Evolutionary conservation across 768 basidiomycete species (phyloP), one percentile per base, ranked within the genome.

Genomic region (Pleurotus tuoliensis): DNA sequence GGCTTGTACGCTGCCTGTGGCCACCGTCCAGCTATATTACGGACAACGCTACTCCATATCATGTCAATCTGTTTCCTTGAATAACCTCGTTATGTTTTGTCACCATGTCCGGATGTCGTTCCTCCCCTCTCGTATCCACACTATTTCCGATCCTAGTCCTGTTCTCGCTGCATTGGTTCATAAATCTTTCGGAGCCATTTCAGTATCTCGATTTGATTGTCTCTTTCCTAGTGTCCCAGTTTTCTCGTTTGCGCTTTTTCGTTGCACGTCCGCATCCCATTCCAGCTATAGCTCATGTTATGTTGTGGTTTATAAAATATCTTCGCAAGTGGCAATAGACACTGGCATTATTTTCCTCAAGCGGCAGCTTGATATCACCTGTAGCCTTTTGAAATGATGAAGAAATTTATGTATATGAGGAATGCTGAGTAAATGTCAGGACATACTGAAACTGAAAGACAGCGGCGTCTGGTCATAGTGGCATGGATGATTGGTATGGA

Each of bases 251-350:
- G 51, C 51, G 51, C 41, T 53, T 15, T 39, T 50, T 40, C 13
- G 12, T 50, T 53, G 51, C 51, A 53, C 22, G 51, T 53, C 37
- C 22, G 51, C 51, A 41, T 53, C n/a, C 39, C 51, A 53, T 53
- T 39, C 41, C 39, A 53, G 51, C 51, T 40, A 53, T 53, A 53
- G 51, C 39, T 53, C 51, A 41, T 53, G 38, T 53, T 53, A 43
- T 53, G 51, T 53, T 53, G 51, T 53, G 51, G 51, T 53, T 53
- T 41, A 53, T 53, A 53, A 40, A 53, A 38, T 41, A 41, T 53
- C 51, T 53, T 20, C 24, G 46, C 18, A 47, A 47, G 24, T 25
- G 18, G n/a, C 43, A 22, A 44, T 44, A 9, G 22, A 34, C 30
- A 34, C 30, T 34, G 30, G 30, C 30, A 34, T 34, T 34, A 34